Base-by-base conservation (phyloP, 371 early-diverging fungal species). In the Parasitella parasitica region DNA sequence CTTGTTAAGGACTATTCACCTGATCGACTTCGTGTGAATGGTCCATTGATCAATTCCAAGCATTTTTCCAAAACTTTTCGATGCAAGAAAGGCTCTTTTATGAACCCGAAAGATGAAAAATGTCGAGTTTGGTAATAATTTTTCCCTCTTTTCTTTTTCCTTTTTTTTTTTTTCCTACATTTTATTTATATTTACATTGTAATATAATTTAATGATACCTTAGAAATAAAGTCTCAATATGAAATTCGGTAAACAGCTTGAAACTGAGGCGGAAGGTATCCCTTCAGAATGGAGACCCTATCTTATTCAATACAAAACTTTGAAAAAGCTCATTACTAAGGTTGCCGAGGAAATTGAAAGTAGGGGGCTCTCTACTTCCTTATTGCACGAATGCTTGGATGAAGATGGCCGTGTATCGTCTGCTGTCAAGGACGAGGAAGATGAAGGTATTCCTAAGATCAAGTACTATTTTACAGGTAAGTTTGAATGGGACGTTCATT, bases 161-260 rank as follows among this genome's bases (percentile, higher is more conserved):
- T 41, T 22, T 26, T 54, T 54, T 18, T 37, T 36, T 15, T 12
- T 35, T 54, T 50, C 34, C 39, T 32, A 8, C 4, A 8, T 32
- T 32, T 32, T n/a, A n/a, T n/a, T n/a, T n/a, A n/a, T n/a, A n/a
- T n/a, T n/a, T n/a, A n/a, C n/a, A n/a, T n/a, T n/a, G n/a, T n/a
- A n/a, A n/a, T 18, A 18, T 43, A n/a, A 53, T 56, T 41, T 32
- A 57, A 57, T 41, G 27, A 46, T 43, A 43, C 30, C 28, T 52
- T 54, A 22, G 6, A 18, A 38, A 54, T 54, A 53, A 27, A 34
- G 12, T 35, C 34, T 30, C 37, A 36, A 22, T 26, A 91, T 91
- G 91, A 91, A 91, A 76, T 91, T 91, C 66, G 89, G 81, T 43
- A 89, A 91, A 61, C 79, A 84, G 24, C 77, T 91, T 24, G 87